These are phyloP conservation scores for Spiraea crenata DNA, from an alignment of 331 rosid species.

Conservation along the genomic window DNA sequence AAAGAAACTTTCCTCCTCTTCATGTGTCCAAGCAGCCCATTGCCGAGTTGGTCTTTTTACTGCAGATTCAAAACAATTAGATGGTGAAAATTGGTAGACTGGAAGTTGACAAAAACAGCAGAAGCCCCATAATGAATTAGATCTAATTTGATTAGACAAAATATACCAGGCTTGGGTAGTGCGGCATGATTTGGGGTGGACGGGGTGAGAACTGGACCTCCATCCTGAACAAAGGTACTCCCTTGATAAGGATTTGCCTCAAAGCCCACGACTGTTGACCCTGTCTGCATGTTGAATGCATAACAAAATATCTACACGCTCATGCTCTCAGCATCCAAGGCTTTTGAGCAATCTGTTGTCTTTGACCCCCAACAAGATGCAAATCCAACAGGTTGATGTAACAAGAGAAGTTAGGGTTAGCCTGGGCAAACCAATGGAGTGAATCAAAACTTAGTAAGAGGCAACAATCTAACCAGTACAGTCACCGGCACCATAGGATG, in stretches of 20 bases:
- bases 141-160: slow-evolving; percentile 1
- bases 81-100: slow-evolving; percentile 21
- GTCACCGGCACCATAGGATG: neutral
- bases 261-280: slow-evolving; percentile 36
- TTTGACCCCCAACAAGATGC: slow-evolving; percentile 9
- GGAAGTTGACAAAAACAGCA: neutral
- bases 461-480: neutral
- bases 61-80: slow-evolving; percentile 31
- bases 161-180: slow-evolving; percentile 61
- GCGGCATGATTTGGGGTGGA: slow-evolving; percentile 36
- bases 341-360: slow-evolving; percentile 18
- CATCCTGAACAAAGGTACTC: slow-evolving; percentile 45
- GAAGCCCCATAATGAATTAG: neutral
- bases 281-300: slow-evolving; percentile 51
- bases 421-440: neutral
- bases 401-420: slow-evolving; percentile 15
- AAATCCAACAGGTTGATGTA: slow-evolving; percentile 19
- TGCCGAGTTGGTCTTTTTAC: slow-evolving; percentile 87
- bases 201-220: slow-evolving; percentile 48
- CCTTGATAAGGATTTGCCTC: slow-evolving; percentile 44
- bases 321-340: slow-evolving; percentile 32
- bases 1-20: slow-evolving; percentile 99
- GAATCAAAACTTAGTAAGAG: slow-evolving; percentile 4
- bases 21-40: slow-evolving; percentile 99
- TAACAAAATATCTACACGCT: slow-evolving; percentile 30